Evolutionary conservation across 1,284 basidiomycete species (phyloP).

Genomic region (Moesziomyces antarcticus): DNA sequence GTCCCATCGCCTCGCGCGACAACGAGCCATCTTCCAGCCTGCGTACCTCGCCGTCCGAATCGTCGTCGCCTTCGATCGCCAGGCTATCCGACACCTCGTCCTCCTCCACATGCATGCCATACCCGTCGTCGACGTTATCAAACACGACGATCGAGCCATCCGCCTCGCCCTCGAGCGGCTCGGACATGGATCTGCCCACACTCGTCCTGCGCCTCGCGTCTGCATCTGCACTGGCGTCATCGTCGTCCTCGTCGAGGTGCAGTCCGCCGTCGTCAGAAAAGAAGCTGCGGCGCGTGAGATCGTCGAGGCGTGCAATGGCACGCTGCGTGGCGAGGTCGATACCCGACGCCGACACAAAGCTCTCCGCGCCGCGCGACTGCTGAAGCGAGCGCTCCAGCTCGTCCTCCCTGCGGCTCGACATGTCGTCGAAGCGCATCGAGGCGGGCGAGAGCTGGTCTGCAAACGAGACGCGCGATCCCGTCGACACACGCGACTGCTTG

Average conservation of each 20-base stretch:
- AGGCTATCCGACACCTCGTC: constrained; percentile 38
- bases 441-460: constrained; percentile 25
- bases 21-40: constrained; percentile 8
- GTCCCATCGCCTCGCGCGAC: constrained; percentile 9
- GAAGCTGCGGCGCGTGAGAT: constrained; percentile 41
- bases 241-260: constrained; percentile 28
- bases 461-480: constrained; percentile 41
- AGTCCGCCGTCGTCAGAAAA: constrained; percentile 39
- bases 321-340: constrained; percentile 24
- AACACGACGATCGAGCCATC: constrained; percentile 41
- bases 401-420: constrained; percentile 39
- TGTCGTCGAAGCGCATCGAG: constrained; percentile 30
- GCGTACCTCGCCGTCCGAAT: constrained; percentile 25
- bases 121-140: constrained; percentile 24
- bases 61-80: constrained; percentile 33
- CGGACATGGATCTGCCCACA: constrained; percentile 28
- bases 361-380: constrained; percentile 13
- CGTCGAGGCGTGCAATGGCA: constrained; percentile 40
- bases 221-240: constrained; percentile 9
- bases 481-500: constrained; percentile 23
- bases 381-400: constrained; percentile 33
- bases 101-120: constrained; percentile 8
- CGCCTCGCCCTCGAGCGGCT: constrained; percentile 34
- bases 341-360: constrained; percentile 28
- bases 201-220: constrained; percentile 12